phyloP scores from a whole-genome alignment of 768 basidiomycete genomes.

The Heimioporus sp. region DNA sequence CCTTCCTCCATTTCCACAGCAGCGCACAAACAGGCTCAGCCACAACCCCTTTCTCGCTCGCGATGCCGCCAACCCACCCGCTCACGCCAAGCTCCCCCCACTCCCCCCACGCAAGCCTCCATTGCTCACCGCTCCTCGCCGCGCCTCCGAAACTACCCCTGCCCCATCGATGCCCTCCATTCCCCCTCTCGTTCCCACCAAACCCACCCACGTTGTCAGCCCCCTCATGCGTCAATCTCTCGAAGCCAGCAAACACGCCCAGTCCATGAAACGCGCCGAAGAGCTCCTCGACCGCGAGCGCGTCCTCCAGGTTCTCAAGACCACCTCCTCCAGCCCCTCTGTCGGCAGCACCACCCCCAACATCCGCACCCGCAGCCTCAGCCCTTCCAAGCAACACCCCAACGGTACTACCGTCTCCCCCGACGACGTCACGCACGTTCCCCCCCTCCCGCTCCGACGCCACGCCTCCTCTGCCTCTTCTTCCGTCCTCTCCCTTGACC shows the following conservation, averaged over 20 bases:
- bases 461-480: constrained; percentile 33
- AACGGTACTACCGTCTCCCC: background rate
- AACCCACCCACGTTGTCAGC: constrained; percentile 49
- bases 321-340: constrained; percentile 40
- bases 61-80: constrained; percentile 11
- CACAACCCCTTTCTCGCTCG: constrained; percentile 32
- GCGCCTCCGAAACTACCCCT: constrained; percentile 16
- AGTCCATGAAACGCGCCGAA: constrained; percentile 67
- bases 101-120: constrained; percentile 38
- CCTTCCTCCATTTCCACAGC: constrained; percentile 2
- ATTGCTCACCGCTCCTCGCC: constrained; percentile 16
- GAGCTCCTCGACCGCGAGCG: constrained; percentile 67
- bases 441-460: constrained; percentile 37
- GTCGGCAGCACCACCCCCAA: background rate
- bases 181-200: constrained; percentile 24
- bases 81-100: constrained; percentile 26
- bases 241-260: constrained; percentile 69
- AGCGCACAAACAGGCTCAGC: constrained; percentile 21
- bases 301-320: constrained; percentile 69
- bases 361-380: constrained; percentile 29
- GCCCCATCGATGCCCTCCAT: constrained; percentile 3
- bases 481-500: constrained; percentile 38
- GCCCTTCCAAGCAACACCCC: constrained; percentile 24
- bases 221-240: constrained; percentile 71
- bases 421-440: constrained; percentile 23